These are phyloP conservation scores for Helichrysum umbraculigerum DNA, from an alignment of 129 eudicot genomes.

Conservation along the genomic window DNA sequence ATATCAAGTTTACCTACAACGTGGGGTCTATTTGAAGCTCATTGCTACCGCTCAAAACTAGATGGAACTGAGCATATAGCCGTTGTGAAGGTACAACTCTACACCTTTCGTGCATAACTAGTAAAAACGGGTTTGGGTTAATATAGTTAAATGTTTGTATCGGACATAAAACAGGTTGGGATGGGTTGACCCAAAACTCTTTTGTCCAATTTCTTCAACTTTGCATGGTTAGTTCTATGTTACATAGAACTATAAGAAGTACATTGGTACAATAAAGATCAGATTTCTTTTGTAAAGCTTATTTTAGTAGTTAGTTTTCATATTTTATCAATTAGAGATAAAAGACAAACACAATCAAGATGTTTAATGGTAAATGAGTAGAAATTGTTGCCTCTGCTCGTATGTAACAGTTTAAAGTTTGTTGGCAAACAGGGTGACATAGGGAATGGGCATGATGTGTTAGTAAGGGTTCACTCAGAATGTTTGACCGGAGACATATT, in stretches of 20 bases:
- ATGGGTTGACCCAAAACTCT: neutral
- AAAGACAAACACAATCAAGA: no score
- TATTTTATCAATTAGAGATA: no score
- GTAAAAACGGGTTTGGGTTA: neutral
- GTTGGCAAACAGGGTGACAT: conserved; percentile 60
- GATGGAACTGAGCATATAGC: conserved; percentile 84
- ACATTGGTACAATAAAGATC: no score
- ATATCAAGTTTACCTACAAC: conserved; percentile 65
- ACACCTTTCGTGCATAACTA: no score
- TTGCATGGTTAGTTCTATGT: no score
- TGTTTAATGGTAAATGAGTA: no score
- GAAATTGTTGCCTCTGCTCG: neutral
- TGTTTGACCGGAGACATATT: conserved; percentile 95
- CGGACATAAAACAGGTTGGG: neutral
- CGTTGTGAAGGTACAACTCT: conserved; percentile 55
- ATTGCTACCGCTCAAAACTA: conserved; percentile 68
- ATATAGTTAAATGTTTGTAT: neutral
- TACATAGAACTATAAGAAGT: no score
- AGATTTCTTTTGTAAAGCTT: no score
- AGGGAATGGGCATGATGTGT: conserved; percentile 76
- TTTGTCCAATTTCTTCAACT: neutral
- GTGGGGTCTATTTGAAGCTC: conserved; percentile 77
- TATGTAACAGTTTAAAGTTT: neutral
- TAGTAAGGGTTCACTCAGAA: conserved; percentile 93
- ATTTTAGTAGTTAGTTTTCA: no score